These are phyloP conservation scores for Thelonectria discophora DNA, from an alignment of 2,329 filamentous ascomycete genomes.

Conservation along the genomic window DNA sequence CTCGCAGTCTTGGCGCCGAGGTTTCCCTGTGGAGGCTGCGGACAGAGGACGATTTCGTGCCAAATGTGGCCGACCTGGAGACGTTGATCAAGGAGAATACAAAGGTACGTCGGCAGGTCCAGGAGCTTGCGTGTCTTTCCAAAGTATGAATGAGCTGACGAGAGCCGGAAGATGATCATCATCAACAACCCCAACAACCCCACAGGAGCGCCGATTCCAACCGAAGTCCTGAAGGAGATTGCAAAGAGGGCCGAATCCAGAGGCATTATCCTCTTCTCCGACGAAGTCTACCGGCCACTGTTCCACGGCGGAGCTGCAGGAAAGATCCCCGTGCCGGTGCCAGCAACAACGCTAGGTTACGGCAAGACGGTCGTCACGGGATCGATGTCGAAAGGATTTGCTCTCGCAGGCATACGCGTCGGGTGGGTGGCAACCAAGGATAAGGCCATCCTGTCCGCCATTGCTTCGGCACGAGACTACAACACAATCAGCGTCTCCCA, in stretches of 20 bases:
- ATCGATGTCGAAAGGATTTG: conserved; percentile 87
- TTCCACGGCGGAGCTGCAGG: conserved; percentile 71
- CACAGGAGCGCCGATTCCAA: conserved; percentile 75
- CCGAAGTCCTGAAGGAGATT: conserved; percentile 66
- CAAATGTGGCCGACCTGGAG: conserved; percentile 73
- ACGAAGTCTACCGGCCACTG: conserved; percentile 86
- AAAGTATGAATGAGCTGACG: conserved; percentile 11
- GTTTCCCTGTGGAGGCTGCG: conserved; percentile 80
- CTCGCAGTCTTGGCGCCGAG: conserved; percentile 76
- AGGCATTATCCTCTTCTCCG: conserved; percentile 73
- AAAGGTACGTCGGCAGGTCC: conserved; percentile 60
- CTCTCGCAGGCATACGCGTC: conserved; percentile 80
- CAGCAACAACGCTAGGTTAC: conserved; percentile 75
- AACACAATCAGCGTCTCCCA: conserved; percentile 88
- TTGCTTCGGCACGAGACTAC: conserved; percentile 77
- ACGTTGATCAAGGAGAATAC: conserved; percentile 72
- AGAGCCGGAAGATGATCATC: conserved; percentile 53
- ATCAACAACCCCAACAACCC: conserved; percentile 84
- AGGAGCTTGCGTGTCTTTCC: background rate
- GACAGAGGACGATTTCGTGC: conserved; percentile 70
- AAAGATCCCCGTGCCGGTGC: conserved; percentile 65
- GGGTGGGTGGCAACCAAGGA: conserved; percentile 83
- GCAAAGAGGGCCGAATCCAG: conserved; percentile 69
- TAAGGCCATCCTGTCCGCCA: conserved; percentile 66
- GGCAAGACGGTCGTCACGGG: conserved; percentile 74